These are phyloP conservation scores for Francoa sonchifolia DNA, from an alignment of 441 rosid genomes.

Conservation along the genomic window DNA sequence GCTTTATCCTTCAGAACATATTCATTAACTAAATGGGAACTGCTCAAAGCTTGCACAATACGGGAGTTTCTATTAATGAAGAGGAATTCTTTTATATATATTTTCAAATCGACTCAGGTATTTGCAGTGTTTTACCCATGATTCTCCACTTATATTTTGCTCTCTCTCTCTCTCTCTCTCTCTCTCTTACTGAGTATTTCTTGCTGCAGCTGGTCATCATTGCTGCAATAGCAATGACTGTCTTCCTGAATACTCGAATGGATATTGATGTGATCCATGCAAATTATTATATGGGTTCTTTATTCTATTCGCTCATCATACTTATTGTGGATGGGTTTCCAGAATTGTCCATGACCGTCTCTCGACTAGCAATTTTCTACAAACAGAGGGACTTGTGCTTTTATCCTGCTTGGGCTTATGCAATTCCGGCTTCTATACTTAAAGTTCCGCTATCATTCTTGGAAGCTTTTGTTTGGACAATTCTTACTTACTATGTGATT, in stretches of 20 bases:
- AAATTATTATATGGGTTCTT: conserved; percentile 30
- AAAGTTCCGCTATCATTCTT: conserved; percentile 50
- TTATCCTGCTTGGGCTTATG: conserved; percentile 73
- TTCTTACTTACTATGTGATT: conserved; percentile 43
- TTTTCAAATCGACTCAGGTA: conserved; percentile 38
- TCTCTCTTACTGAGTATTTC: background rate
- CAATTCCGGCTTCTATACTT: conserved; percentile 55
- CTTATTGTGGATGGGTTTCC: conserved; percentile 52
- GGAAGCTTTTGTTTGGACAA: conserved; percentile 55
- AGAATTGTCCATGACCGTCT: conserved; percentile 45
- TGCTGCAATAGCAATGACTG: conserved; percentile 47
- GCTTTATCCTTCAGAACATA: conserved; percentile 54
- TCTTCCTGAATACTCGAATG: conserved; percentile 55
- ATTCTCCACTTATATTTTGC: background rate
- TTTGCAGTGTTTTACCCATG: background rate
- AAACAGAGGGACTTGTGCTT: conserved; percentile 67
- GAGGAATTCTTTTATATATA: conserved; percentile 33
- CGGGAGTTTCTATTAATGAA: conserved; percentile 47
- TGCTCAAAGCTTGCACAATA: conserved; percentile 54
- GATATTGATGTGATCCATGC: conserved; percentile 38
- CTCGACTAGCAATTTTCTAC: conserved; percentile 77
- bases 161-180: background rate
- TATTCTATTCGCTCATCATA: conserved; percentile 28
- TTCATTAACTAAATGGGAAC: conserved; percentile 31
- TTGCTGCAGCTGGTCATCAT: conserved; percentile 33